Conservation (phyloP, 169 alveolate species). For the Eimeria mitis region DNA sequence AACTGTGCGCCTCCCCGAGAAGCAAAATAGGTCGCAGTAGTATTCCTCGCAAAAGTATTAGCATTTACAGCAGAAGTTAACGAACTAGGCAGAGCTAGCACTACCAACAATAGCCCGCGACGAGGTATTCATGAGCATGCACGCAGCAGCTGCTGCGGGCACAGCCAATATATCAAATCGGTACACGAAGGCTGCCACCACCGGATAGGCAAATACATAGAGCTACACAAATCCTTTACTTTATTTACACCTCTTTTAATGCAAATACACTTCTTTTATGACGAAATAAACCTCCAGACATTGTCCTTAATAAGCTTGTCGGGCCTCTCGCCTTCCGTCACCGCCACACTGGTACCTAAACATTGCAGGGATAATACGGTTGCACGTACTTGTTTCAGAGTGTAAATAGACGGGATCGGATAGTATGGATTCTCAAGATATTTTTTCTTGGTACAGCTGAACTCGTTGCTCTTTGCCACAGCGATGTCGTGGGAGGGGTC, state of each 20-base stretch:
- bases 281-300: background rate
- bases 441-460: background rate
- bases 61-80: background rate
- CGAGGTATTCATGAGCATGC: slow-evolving; percentile 8
- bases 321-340: background rate
- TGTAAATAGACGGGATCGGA: background rate
- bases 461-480: too few species aligned
- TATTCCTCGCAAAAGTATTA: background rate
- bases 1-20: background rate
- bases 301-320: background rate
- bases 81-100: background rate
- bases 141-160: slow-evolving; percentile 18
- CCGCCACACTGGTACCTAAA: background rate
- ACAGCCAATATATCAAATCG: background rate
- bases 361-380: background rate
- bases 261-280: background rate
- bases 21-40: background rate
- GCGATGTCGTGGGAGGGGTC: too few species aligned
- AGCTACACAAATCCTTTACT: background rate
- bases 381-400: background rate
- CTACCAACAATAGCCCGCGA: background rate
- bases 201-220: slow-evolving; percentile 1
- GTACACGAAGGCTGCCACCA: background rate
- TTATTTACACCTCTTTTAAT: background rate
- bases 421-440: background rate